Conservation (phyloP, 768 basidiomycete genomes). For the Rhodosporidiobolus odoratus region DNA sequence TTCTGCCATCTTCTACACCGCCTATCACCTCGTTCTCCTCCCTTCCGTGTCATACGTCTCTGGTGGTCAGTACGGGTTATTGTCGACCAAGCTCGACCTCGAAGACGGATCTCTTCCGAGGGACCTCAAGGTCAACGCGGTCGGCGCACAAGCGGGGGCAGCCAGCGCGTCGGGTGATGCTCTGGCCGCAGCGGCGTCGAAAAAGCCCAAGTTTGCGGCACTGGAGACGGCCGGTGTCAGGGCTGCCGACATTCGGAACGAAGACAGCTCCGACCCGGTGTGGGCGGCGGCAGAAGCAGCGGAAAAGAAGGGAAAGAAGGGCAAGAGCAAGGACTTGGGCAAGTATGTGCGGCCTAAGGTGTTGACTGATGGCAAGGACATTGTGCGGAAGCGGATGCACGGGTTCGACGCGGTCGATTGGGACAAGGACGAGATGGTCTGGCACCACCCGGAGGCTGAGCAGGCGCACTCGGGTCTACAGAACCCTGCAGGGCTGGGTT, state of each 20-base stretch:
- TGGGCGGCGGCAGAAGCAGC: slow-evolving; percentile 35
- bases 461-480: slow-evolving; percentile 24
- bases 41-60: slow-evolving; percentile 28
- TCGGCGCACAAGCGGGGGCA: not conserved
- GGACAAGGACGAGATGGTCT: slow-evolving; percentile 37
- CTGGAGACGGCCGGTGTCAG: slow-evolving; percentile 36
- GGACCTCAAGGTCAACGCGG: not conserved
- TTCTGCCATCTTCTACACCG: slow-evolving; percentile 38
- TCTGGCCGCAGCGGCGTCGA: not conserved
- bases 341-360: slow-evolving; percentile 22
- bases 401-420: slow-evolving; percentile 38
- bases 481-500: not conserved
- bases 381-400: slow-evolving; percentile 20
- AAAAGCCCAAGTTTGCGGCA: slow-evolving; percentile 29
- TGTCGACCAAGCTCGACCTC: not conserved
- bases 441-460: slow-evolving; percentile 24
- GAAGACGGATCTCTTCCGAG: not conserved
- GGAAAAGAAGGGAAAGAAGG: slow-evolving; percentile 29
- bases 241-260: slow-evolving; percentile 33
- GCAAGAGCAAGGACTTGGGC: slow-evolving; percentile 1
- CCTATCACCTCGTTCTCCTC: slow-evolving; percentile 28
- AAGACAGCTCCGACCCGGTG: slow-evolving; percentile 33
- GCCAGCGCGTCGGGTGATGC: not conserved
- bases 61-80: not conserved
- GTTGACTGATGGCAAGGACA: slow-evolving; percentile 22